These are phyloP conservation scores for Sanghuangporus baumii DNA, from an alignment of 1,284 basidiomycete genomes.

Conservation along the genomic window DNA sequence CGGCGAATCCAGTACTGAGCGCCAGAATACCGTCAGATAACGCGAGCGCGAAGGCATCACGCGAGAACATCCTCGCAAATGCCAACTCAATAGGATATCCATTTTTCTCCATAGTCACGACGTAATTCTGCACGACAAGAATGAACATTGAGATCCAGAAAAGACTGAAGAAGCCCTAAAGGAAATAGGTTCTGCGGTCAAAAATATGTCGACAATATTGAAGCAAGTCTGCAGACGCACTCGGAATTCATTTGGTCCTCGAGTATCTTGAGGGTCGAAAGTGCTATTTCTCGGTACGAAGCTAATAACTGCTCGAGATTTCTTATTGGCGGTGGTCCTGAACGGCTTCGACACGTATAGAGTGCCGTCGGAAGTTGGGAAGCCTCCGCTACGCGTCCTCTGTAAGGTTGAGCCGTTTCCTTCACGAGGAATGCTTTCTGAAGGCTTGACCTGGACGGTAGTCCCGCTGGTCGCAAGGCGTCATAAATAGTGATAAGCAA, in stretches of 20 bases:
- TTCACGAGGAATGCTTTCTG: neutral
- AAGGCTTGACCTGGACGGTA: neutral
- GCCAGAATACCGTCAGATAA: slow-evolving; percentile 83
- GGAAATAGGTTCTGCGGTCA: neutral
- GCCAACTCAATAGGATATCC: slow-evolving; percentile 76
- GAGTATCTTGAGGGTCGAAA: slow-evolving; percentile 78
- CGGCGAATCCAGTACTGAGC: slow-evolving; percentile 67
- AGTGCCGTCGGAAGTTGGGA: slow-evolving; percentile 56
- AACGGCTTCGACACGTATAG: slow-evolving; percentile 72
- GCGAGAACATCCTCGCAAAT: slow-evolving; percentile 86
- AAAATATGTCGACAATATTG: neutral
- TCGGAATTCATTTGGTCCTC: slow-evolving; percentile 79
- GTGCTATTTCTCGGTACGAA: slow-evolving; percentile 81
- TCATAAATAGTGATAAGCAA: neutral
- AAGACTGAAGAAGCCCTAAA: slow-evolving; percentile 84
- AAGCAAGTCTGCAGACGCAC: slow-evolving; percentile 35
- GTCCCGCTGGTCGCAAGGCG: neutral
- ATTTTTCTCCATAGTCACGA: slow-evolving; percentile 69
- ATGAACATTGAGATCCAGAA: slow-evolving; percentile 90
- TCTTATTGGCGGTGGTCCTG: slow-evolving; percentile 59
- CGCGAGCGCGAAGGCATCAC: slow-evolving; percentile 80
- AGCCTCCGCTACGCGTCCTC: slow-evolving; percentile 37
- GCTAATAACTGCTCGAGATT: slow-evolving; percentile 68
- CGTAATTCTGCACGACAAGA: slow-evolving; percentile 71
- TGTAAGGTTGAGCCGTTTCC: neutral